These are phyloP conservation scores for Bonnemaisonia californica DNA, from an alignment of 31 red algal genomes.

Conservation along the genomic window DNA sequence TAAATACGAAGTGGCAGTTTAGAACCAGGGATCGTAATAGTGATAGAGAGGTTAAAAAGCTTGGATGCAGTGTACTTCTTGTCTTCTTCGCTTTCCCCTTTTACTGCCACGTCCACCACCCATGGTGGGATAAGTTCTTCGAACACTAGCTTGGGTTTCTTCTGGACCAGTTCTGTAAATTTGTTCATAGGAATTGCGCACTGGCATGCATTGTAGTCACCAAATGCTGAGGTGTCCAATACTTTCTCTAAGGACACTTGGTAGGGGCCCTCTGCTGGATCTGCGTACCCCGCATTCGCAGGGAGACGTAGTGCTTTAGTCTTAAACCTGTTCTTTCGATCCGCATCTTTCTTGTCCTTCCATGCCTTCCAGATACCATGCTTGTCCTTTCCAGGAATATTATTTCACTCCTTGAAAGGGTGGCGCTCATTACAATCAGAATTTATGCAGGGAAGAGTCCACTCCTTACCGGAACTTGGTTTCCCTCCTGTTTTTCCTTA, in stretches of 20 bases:
- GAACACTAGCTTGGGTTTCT: neutral
- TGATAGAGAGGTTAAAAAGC: neutral
- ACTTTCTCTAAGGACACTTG: no score
- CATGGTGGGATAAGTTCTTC: no score
- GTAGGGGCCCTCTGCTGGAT: no score
- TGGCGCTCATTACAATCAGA: no score
- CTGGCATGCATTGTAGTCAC: neutral
- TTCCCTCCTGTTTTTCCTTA: neutral
- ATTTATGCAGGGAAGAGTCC: neutral
- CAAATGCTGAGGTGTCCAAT: neutral
- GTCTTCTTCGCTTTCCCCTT: no score
- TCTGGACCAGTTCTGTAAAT: neutral
- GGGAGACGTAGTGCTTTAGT: neutral
- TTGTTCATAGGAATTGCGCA: neutral
- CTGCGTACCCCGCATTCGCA: neutral
- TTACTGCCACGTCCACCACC: no score
- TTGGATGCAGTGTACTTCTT: neutral
- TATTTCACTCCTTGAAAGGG: no score
- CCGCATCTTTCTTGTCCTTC: neutral
- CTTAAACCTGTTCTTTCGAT: neutral
- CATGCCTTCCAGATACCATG: neutral
- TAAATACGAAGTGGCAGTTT: slow-evolving; percentile 11
- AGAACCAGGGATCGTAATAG: neutral
- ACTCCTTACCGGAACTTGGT: neutral
- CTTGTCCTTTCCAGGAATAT: neutral